phyloP scores from a whole-genome alignment of 2,329 filamentous ascomycete genomes.

The Aspergillus quadricinctus region DNA sequence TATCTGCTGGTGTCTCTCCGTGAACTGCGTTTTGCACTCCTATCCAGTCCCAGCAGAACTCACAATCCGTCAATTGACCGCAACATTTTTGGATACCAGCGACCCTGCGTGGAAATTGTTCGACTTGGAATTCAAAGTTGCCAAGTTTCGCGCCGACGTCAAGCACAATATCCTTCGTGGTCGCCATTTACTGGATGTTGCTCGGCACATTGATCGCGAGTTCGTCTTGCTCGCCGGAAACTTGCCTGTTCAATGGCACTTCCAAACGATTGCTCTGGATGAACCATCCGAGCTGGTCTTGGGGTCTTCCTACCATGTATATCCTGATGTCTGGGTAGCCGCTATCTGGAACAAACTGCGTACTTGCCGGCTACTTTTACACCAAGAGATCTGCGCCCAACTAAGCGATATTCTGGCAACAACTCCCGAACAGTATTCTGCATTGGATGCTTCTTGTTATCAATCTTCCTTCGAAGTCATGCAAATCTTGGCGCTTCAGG shows the following conservation, averaged over 20 bases:
- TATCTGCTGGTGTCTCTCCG: slow-evolving; percentile 8
- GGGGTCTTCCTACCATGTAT: slow-evolving; percentile 4
- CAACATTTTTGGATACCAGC: not conserved
- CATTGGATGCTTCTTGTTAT: not conserved
- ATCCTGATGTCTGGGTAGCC: slow-evolving; percentile 11
- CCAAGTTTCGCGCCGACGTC: not conserved
- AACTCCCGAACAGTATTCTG: not conserved
- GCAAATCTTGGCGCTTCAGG: not conserved
- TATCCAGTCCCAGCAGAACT: slow-evolving; percentile 5
- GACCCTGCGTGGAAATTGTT: slow-evolving; percentile 1
- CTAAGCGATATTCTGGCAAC: not conserved
- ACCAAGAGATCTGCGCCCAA: slow-evolving; percentile 7
- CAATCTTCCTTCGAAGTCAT: not conserved
- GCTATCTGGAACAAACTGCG: slow-evolving; percentile 12
- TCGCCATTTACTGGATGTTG: not conserved
- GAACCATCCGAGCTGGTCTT: not conserved
- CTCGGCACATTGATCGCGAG: not conserved
- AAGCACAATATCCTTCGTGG: not conserved
- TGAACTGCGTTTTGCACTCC: slow-evolving; percentile 7
- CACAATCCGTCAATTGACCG: not conserved
- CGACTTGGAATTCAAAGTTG: not conserved
- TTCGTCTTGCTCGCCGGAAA: not conserved
- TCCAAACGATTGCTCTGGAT: not conserved
- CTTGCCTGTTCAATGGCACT: not conserved
- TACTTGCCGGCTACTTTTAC: slow-evolving; percentile 10